These are phyloP conservation scores for Calonectria henricotiae DNA, from an alignment of 2,329 filamentous ascomycete genomes.

Conservation along the genomic window DNA sequence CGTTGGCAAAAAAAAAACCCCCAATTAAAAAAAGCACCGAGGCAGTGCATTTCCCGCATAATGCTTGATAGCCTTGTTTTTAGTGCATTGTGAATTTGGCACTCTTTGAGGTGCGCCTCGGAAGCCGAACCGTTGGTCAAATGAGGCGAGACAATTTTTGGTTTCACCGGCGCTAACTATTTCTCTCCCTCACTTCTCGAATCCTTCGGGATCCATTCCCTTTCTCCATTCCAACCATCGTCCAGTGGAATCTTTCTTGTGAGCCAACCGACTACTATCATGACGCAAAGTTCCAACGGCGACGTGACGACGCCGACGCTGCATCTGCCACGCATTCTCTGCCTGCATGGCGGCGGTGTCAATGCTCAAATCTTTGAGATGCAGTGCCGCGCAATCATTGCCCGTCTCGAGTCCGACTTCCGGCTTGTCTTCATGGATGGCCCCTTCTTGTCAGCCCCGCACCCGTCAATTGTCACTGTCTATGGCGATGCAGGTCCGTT, in stretches of 20 bases:
- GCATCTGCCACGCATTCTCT: constrained; percentile 78
- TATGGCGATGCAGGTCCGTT: constrained; percentile 80
- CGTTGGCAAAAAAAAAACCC: too few relatives aligned
- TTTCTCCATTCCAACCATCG: not conserved
- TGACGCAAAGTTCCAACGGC: constrained; percentile 24
- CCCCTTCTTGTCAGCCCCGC: constrained; percentile 75
- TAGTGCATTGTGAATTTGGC: not conserved
- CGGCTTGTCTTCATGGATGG: constrained; percentile 82
- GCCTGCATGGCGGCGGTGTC: constrained; percentile 85
- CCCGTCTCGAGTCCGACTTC: constrained; percentile 71
- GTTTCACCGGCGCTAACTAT: not conserved
- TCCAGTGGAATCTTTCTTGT: not conserved
- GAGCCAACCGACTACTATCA: not conserved
- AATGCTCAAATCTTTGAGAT: constrained; percentile 79
- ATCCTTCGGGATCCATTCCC: not conserved
- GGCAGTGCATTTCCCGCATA: not conserved
- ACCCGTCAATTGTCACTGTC: constrained; percentile 75
- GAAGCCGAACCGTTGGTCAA: not conserved
- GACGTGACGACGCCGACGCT: constrained; percentile 40
- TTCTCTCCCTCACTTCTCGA: not conserved
- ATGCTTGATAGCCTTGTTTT: not conserved
- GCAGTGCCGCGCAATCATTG: constrained; percentile 74
- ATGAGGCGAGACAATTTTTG: constrained; percentile 10
- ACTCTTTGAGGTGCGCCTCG: not conserved
- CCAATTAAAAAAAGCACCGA: not conserved